Evolutionary conservation across 176 grass and related monocot species (phyloP).

Genomic region (Echinochloa phyllopogon): DNA sequence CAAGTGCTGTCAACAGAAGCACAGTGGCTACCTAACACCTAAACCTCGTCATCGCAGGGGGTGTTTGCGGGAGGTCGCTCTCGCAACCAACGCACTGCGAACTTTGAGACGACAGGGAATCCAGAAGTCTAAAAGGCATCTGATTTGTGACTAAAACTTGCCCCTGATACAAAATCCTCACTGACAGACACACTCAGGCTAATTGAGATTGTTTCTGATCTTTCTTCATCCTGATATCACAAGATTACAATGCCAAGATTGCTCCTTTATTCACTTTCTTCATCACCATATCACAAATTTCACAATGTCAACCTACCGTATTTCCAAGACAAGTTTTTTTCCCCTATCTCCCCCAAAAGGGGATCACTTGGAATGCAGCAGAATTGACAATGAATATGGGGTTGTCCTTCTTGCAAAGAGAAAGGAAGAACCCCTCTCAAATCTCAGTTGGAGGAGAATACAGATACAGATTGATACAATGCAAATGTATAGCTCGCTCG

Average conservation of each 20-base stretch:
- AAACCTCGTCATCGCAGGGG: conserved; percentile 27
- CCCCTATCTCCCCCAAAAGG: background rate
- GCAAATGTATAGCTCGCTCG: background rate
- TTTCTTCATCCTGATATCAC: background rate
- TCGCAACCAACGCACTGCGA: conserved; percentile 21
- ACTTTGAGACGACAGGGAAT: background rate
- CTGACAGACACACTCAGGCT: background rate
- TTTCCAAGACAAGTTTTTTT: conserved; percentile 6
- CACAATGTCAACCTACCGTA: background rate
- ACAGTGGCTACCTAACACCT: conserved; percentile 22
- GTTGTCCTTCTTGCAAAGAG: background rate
- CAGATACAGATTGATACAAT: conserved; percentile 26
- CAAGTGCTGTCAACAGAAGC: background rate
- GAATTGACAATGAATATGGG: background rate
- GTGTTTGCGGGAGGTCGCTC: conserved; percentile 31
- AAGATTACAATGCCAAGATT: conserved; percentile 1
- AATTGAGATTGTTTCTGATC: conserved; percentile 16
- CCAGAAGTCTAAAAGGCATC: background rate
- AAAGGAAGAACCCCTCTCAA: background rate
- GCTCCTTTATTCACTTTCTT: background rate
- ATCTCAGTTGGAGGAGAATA: background rate
- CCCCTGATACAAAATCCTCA: background rate
- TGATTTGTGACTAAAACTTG: conserved; percentile 1
- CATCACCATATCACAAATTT: conserved; percentile 7
- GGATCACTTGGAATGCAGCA: background rate